These are phyloP conservation scores for Cornus suecica DNA, from an alignment of 148 eudicot genomes.

Conservation along the genomic window DNA sequence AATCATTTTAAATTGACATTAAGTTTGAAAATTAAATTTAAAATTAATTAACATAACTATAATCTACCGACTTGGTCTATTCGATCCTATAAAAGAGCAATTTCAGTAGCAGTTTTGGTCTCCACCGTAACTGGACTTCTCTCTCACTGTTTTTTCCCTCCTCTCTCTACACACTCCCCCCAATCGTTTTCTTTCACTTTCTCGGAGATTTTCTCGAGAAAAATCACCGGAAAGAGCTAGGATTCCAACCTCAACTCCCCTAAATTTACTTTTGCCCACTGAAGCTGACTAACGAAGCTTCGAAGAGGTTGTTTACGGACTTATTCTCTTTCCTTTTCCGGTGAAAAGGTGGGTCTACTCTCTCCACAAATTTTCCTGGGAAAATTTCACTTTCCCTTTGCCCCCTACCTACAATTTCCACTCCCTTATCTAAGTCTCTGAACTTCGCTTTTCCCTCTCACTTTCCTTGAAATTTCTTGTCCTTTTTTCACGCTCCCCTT, in stretches of 20 bases:
- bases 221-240: neutral
- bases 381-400: conserved; percentile 1
- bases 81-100: conserved; percentile 31
- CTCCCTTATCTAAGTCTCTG: neutral
- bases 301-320: neutral
- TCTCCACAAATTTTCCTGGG: conserved; percentile 12
- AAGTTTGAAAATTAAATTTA: too few species aligned
- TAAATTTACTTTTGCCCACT: neutral
- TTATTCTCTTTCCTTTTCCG: neutral
- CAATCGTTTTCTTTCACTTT: neutral
- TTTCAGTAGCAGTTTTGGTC: conserved; percentile 9
- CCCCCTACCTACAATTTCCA: neutral
- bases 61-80: neutral
- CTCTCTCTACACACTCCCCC: neutral
- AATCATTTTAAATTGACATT: neutral
- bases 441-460: neutral
- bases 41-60: too few species aligned
- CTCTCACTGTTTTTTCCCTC: neutral
- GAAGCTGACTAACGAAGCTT: neutral
- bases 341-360: neutral
- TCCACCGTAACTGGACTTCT: conserved; percentile 14
- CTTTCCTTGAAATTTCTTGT: conserved; percentile 23
- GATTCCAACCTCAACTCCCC: neutral
- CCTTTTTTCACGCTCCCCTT: conserved; percentile 21
- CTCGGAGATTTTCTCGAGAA: neutral